These are phyloP conservation scores for Aureobasidium sp. DNA, from an alignment of 2,329 filamentous ascomycete genomes.

Conservation along the genomic window DNA sequence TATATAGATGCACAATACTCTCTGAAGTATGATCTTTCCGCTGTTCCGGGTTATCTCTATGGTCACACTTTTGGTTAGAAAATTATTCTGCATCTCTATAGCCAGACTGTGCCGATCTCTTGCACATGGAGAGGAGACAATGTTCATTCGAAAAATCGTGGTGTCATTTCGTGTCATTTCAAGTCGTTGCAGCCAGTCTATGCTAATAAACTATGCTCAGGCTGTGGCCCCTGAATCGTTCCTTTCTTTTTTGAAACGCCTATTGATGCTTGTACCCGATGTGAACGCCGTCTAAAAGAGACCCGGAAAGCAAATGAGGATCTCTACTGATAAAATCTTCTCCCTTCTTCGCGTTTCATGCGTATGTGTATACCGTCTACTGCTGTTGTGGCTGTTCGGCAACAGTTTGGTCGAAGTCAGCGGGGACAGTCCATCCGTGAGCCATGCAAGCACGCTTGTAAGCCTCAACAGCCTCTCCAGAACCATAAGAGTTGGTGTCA, in stretches of 20 bases:
- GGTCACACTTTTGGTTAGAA: too few relatives aligned
- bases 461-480: constrained; percentile 64
- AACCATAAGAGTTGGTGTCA: constrained; percentile 42
- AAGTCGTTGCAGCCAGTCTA: background rate
- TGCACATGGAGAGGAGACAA: too few relatives aligned
- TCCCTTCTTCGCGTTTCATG: too few relatives aligned
- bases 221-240: too few relatives aligned
- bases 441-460: constrained; percentile 64
- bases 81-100: too few relatives aligned
- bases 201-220: background rate
- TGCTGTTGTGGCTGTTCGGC: background rate
- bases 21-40: too few relatives aligned
- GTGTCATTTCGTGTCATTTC: background rate
- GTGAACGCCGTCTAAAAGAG: background rate
- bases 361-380: background rate
- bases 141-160: background rate
- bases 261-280: background rate
- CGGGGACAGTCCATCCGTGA: constrained; percentile 73
- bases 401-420: constrained; percentile 41
- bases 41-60: too few relatives aligned
- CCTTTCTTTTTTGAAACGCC: background rate
- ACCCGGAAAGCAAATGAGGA: background rate
- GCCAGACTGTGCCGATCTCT: too few relatives aligned
- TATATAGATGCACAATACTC: too few relatives aligned
- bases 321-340: background rate